Evolutionary conservation across 306 rosid genomes (phyloP), one percentile per base, ranked within the genome.

Genomic region (Prosopis cineraria): DNA sequence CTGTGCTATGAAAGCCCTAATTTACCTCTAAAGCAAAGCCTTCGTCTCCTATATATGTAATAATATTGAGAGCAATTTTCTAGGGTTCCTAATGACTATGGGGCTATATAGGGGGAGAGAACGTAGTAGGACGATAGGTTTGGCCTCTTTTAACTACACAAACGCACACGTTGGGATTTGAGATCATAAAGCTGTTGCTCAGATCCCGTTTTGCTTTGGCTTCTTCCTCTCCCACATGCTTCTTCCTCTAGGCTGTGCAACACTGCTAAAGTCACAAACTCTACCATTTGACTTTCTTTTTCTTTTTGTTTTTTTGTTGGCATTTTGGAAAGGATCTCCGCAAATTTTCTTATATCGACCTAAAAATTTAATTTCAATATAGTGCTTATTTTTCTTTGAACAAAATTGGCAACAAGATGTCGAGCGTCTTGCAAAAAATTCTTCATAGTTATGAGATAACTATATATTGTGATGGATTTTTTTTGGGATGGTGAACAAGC

Each of bases 111-210:
- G 7, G 9, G 59, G 53, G 70, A n/a, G n/a, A n/a, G 45, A 17
- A 64, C 50, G 45, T 64, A 83, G 84, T 60, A 84, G 84, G 82
- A 52, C 58, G 56, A 67, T 85, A 79, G 84, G 79, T 81, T 88
- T 78, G 75, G 76, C 78, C 83, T 77, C 73, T 84, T 85, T 83
- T 74, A 72, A 76, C 82, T 62, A 78, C 73, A 77, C 70, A 70
- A 66, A 66, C 63, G 69, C 48, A 72, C 71, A 73, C 76, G 25
- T 88, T 76, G 84, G 90, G 93, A 87, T 90, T 87, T 84, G 93
- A 60, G 86, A 79, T 50, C 16, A 47, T 37, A 88, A 84, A 84
- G 86, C 87, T 81, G 89, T 55, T 73, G 14, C 53, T 53, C 70
- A 68, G 30, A 72, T 36, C 77, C 56, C 52, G 37, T 74, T 36